These are phyloP conservation scores for Collybia sordida DNA, from an alignment of 768 basidiomycete species.

Conservation along the genomic window DNA sequence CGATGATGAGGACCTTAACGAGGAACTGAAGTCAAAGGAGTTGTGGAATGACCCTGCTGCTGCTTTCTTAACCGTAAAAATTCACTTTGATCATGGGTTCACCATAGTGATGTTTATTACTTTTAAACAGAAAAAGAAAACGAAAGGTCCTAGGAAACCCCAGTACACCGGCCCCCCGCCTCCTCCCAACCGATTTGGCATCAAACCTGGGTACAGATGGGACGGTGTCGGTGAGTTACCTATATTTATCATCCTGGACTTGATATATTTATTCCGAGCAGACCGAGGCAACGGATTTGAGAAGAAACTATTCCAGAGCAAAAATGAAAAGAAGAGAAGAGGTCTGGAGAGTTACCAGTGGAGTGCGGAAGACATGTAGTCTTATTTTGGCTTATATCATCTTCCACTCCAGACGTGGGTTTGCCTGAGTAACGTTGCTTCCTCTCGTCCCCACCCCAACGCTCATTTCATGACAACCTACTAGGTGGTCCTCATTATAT, in stretches of 20 bases:
- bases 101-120: not conserved
- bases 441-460: too few relatives aligned
- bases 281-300: conserved; percentile 95
- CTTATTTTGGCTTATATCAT: not conserved
- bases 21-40: conserved; percentile 75
- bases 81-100: not conserved
- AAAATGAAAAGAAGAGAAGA: conserved; percentile 72
- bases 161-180: conserved; percentile 86
- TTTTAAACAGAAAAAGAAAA: conserved; percentile 60
- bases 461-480: too few relatives aligned
- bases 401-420: too few relatives aligned
- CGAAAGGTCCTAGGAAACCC: conserved; percentile 78
- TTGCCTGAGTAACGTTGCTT: too few relatives aligned
- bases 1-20: conserved; percentile 86
- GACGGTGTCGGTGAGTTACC: conserved; percentile 85
- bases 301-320: conserved; percentile 84
- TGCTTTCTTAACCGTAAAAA: conserved; percentile 81
- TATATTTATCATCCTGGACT: not conserved
- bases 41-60: conserved; percentile 99
- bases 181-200: conserved; percentile 93
- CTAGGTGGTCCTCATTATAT: too few relatives aligned
- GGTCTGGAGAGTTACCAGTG: conserved; percentile 77
- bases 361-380: conserved; percentile 92
- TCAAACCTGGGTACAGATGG: conserved; percentile 96
- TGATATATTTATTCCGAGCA: conserved; percentile 25